phyloP scores from a whole-genome alignment of 768 basidiomycete genomes.

The Amanita pseudoporphyria region DNA sequence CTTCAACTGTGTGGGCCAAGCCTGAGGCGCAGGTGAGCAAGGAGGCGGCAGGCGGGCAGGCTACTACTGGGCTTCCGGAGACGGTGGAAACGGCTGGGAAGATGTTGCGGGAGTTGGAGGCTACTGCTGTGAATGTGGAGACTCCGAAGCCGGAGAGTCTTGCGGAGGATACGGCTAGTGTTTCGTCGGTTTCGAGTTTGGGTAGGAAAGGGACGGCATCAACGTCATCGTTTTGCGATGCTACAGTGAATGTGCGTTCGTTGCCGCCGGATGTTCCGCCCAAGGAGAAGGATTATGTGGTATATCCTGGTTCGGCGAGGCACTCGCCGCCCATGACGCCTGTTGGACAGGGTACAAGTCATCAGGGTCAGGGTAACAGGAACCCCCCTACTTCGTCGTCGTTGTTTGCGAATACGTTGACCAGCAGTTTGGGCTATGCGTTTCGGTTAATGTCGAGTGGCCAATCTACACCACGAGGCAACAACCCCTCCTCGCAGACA shows the following conservation, averaged over 20 bases:
- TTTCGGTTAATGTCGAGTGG: slow-evolving; percentile 46
- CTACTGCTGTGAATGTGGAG: slow-evolving; percentile 13
- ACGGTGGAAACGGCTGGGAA: slow-evolving; percentile 30
- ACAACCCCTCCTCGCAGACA: slow-evolving; percentile 21
- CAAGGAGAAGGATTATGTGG: slow-evolving; percentile 11
- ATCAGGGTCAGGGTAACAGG: background rate
- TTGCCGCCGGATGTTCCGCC: slow-evolving; percentile 15
- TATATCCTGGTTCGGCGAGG: slow-evolving; percentile 1
- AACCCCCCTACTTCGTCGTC: slow-evolving; percentile 26
- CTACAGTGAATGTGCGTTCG: background rate
- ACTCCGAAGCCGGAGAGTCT: slow-evolving; percentile 20
- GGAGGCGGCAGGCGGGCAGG: slow-evolving; percentile 40
- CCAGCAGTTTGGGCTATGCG: slow-evolving; percentile 45
- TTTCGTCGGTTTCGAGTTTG: slow-evolving; percentile 5
- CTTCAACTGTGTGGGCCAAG: slow-evolving; percentile 42
- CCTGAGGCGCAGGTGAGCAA: slow-evolving; percentile 47
- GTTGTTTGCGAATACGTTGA: slow-evolving; percentile 35
- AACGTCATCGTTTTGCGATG: slow-evolving; percentile 22
- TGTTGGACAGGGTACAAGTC: background rate
- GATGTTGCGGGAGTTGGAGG: slow-evolving; percentile 36
- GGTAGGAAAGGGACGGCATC: slow-evolving; percentile 15
- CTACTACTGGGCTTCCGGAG: slow-evolving; percentile 27
- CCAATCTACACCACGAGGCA: slow-evolving; percentile 22
- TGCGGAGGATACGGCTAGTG: slow-evolving; percentile 11
- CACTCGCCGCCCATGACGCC: slow-evolving; percentile 7